Conservation (phyloP, 805 yeast species). For the Zygosaccharomyces gambellarensis region DNA sequence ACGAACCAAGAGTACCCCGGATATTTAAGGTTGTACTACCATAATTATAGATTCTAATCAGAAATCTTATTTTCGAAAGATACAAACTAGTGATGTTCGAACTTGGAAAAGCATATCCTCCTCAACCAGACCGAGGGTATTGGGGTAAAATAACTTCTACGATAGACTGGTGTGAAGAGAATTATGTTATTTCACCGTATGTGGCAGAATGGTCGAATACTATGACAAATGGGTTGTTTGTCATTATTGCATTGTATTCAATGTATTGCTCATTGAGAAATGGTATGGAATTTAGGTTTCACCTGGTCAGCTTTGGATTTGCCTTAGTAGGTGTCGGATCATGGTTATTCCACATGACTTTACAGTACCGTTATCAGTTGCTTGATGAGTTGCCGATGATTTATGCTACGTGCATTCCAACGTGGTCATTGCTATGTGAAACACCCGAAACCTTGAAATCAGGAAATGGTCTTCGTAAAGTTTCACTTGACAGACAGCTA, state of each 20-base stretch:
- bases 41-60: no score
- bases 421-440: constrained; percentile 75
- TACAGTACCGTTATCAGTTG: constrained; percentile 81
- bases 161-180: constrained; percentile 99
- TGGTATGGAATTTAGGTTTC: constrained; percentile 63
- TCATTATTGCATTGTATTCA: constrained; percentile 57
- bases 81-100: neutral
- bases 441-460: constrained; percentile 32
- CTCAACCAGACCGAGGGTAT: constrained; percentile 50
- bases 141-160: constrained; percentile 90
- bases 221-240: constrained; percentile 60
- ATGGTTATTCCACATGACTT: constrained; percentile 96
- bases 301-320: constrained; percentile 72
- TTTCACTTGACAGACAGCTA: constrained; percentile 13
- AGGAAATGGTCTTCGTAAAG: neutral
- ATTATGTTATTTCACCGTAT: constrained; percentile 79
- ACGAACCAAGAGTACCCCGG: neutral
- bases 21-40: neutral
- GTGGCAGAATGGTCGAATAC: constrained; percentile 91
- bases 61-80: neutral
- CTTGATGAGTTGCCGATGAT: constrained; percentile 97
- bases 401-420: constrained; percentile 93
- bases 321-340: constrained; percentile 87
- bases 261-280: constrained; percentile 56
- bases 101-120: constrained; percentile 46